A percentile compares a stretch with the other conserved stretches of the same genome.
These are phyloP conservation scores for Penicillium malachiteum DNA, from an alignment of 495 filamentous ascomycete species.

Conservation along the genomic window DNA sequence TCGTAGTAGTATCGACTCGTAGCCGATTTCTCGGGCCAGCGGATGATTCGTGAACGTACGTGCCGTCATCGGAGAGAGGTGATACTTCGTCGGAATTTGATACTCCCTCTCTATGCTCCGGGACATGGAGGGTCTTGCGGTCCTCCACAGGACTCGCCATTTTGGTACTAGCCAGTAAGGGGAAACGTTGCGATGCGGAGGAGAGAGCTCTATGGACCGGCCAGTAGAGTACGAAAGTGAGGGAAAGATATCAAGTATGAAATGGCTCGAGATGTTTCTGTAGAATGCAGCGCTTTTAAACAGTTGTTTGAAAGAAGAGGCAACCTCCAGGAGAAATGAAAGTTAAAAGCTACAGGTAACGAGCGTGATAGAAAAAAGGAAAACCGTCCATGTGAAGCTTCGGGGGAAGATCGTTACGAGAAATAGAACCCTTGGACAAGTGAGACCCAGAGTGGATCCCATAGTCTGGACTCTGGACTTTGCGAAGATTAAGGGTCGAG, in stretches of 20 bases:
- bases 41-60: conserved; percentile 33
- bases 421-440: neutral
- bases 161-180: conserved; percentile 36
- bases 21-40: conserved; percentile 25
- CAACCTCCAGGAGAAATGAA: neutral
- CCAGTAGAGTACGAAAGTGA: neutral
- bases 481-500: neutral
- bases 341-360: neutral
- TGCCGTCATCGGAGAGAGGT: conserved; percentile 39
- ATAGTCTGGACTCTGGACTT: conserved; percentile 15
- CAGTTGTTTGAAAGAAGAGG: neutral
- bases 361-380: neutral
- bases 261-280: no score
- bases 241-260: no score
- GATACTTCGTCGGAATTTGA: conserved; percentile 23
- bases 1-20: conserved; percentile 33
- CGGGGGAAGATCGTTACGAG: conserved; percentile 3
- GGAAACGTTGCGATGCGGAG: conserved; percentile 18
- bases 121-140: conserved; percentile 21
- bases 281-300: neutral
- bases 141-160: conserved; percentile 59
- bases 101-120: conserved; percentile 23
- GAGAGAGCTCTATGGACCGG: neutral
- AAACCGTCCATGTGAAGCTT: neutral
- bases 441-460: conserved; percentile 21